Conservation (phyloP, 176 grass and related monocot genomes). For the Eleusine indica region DNA sequence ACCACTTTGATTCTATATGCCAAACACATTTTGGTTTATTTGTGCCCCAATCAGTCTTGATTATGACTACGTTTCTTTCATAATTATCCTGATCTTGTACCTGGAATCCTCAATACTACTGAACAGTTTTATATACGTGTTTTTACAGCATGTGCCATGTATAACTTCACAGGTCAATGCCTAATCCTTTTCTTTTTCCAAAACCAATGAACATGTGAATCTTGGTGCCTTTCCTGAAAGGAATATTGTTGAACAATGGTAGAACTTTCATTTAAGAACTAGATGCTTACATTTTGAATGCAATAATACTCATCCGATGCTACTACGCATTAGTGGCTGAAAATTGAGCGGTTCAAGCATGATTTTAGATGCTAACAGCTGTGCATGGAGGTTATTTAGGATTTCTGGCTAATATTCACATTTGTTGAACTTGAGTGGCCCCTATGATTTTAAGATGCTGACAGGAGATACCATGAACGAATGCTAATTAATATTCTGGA, state of each 20-base stretch:
- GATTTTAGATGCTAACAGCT: background rate
- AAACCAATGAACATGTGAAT: background rate
- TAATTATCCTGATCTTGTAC: background rate
- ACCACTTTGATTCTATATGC: background rate
- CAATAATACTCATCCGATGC: background rate
- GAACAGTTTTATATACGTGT: background rate
- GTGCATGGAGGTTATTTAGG: background rate
- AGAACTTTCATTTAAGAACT: no score
- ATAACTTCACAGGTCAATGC: background rate
- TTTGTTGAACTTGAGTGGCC: background rate
- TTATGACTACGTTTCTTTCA: background rate
- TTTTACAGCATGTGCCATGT: background rate
- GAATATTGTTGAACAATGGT: background rate
- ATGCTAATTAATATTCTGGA: background rate
- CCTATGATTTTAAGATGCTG: slow-evolving; percentile 1
- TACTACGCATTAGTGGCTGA: background rate
- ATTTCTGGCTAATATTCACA: background rate
- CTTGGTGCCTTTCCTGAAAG: background rate
- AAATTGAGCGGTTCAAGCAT: background rate
- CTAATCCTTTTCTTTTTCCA: background rate
- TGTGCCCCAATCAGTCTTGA: background rate
- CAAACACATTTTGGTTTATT: background rate
- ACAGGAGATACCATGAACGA: background rate
- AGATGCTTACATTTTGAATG: background rate
- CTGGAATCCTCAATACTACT: background rate